Evolutionary conservation across 768 basidiomycete species (phyloP).

Genomic region (Lyophyllum atratum): DNA sequence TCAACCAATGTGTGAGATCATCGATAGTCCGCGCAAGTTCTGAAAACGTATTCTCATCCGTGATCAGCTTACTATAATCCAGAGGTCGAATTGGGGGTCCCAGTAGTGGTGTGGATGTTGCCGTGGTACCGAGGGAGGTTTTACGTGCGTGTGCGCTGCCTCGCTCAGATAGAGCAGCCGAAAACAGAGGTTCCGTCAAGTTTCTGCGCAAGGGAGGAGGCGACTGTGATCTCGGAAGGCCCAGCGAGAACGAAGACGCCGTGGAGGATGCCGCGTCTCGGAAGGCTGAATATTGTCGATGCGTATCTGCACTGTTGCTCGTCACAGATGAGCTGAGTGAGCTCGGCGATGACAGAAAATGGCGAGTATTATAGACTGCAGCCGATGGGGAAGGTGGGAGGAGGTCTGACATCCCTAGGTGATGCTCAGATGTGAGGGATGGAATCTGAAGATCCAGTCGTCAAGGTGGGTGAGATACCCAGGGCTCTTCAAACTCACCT

Average conservation of each 20-base stretch:
- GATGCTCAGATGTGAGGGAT: constrained; percentile 67
- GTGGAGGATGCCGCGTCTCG: constrained; percentile 23
- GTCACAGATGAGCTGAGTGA: constrained; percentile 32
- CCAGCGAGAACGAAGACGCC: constrained; percentile 37
- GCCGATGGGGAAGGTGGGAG: constrained; percentile 74
- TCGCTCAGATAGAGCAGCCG: constrained; percentile 21
- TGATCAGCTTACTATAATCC: constrained; percentile 63
- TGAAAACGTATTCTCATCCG: constrained; percentile 58
- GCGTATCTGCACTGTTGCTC: constrained; percentile 15
- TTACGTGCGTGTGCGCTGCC: constrained; percentile 12
- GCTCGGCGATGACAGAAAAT: constrained; percentile 38
- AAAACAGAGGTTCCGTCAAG: constrained; percentile 18
- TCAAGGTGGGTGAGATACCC: neutral
- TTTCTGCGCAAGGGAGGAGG: constrained; percentile 28
- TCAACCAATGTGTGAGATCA: constrained; percentile 76
- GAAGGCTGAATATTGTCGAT: constrained; percentile 18
- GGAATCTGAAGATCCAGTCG: constrained; percentile 51
- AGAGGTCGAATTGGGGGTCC: constrained; percentile 61
- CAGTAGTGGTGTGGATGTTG: constrained; percentile 23
- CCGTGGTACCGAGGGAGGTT: constrained; percentile 26
- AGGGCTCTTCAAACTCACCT: constrained; percentile 41
- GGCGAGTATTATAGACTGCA: constrained; percentile 36
- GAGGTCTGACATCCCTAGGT: constrained; percentile 66
- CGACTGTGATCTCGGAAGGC: constrained; percentile 31
- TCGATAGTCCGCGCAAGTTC: constrained; percentile 77